These are phyloP conservation scores for Lithospermum erythrorhizon DNA, from an alignment of 257 asterid genomes.

Conservation along the genomic window DNA sequence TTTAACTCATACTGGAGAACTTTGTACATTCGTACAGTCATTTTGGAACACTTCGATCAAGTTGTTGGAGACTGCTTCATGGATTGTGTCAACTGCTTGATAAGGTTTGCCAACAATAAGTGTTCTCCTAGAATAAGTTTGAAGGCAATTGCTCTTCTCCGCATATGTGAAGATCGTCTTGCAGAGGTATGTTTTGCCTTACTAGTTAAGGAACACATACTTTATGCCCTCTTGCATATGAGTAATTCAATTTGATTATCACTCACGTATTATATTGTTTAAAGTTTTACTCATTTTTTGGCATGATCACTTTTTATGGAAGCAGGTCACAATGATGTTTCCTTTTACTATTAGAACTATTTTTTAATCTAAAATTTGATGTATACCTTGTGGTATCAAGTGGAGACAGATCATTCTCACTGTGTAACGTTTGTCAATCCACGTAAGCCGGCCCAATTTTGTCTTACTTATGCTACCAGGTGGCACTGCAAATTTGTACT, in stretches of 20 bases:
- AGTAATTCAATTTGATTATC: background rate
- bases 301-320: background rate
- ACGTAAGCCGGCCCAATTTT: background rate
- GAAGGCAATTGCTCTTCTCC: conserved; percentile 98
- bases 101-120: conserved; percentile 94
- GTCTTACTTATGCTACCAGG: too few relatives aligned
- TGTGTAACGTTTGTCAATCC: background rate
- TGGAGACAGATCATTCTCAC: background rate
- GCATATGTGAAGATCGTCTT: conserved; percentile 99
- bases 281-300: background rate
- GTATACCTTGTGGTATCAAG: background rate
- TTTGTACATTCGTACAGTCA: conserved; percentile 46
- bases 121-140: conserved; percentile 86
- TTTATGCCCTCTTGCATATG: background rate
- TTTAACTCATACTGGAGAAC: conserved; percentile 22
- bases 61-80: conserved; percentile 97
- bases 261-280: background rate
- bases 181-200: conserved; percentile 63
- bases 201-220: background rate
- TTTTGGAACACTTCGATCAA: conserved; percentile 98
- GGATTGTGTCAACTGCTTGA: conserved; percentile 99
- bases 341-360: background rate
- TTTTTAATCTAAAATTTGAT: background rate
- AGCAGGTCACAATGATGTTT: background rate
- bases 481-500: too few relatives aligned